phyloP scores from a whole-genome alignment of 495 filamentous ascomycete genomes.

The Parmelia sp. region DNA sequence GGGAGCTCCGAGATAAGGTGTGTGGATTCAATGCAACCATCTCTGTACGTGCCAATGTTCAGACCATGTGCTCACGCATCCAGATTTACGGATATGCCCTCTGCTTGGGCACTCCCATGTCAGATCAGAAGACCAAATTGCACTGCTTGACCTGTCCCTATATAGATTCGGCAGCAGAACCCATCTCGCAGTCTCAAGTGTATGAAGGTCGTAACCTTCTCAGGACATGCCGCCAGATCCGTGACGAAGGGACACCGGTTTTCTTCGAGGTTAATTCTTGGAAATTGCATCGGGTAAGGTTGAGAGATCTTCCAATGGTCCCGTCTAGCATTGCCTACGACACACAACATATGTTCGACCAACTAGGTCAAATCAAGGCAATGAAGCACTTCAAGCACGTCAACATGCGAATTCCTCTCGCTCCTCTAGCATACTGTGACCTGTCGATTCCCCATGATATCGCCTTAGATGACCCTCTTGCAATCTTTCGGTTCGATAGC shows the following conservation, averaged over 20 bases:
- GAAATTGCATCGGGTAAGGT: constrained; percentile 7
- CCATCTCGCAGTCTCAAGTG: background rate
- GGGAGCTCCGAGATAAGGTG: constrained; percentile 12
- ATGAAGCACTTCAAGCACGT: constrained; percentile 12
- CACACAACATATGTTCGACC: background rate
- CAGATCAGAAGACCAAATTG: constrained; percentile 2
- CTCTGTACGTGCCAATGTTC: background rate
- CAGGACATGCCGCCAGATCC: constrained; percentile 7
- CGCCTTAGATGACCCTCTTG: background rate
- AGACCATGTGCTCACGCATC: background rate
- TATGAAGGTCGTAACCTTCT: background rate
- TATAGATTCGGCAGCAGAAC: background rate
- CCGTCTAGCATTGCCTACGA: background rate
- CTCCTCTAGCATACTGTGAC: constrained; percentile 3
- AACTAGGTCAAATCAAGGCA: background rate
- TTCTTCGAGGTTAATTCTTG: constrained; percentile 11
- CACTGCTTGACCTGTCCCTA: constrained; percentile 1
- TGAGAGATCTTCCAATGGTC: background rate
- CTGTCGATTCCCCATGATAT: background rate
- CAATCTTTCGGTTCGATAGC: background rate
- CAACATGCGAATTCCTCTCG: constrained; percentile 4
- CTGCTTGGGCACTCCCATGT: background rate
- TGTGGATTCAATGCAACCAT: background rate
- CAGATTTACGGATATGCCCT: constrained; percentile 4
- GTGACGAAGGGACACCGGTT: background rate